phyloP scores from a whole-genome alignment of 2,329 filamentous ascomycete genomes.

The Cercospora zeina region DNA sequence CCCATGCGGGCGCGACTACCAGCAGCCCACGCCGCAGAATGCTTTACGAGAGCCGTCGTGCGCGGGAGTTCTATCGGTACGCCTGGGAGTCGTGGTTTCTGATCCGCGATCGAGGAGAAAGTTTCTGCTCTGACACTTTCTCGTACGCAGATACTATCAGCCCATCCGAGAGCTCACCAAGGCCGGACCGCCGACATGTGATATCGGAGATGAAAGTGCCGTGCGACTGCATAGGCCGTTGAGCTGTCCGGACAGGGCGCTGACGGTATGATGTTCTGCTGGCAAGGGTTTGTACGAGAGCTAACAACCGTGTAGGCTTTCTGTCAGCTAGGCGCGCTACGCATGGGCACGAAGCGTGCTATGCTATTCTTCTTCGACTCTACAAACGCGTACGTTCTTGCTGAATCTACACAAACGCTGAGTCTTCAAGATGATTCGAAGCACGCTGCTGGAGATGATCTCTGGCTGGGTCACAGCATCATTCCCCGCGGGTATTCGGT shows the following conservation, averaged over 20 bases:
- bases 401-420: constrained; percentile 54
- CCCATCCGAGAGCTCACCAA: constrained; percentile 34
- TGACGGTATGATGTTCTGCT: constrained; percentile 9
- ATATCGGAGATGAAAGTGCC: constrained; percentile 31
- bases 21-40: constrained; percentile 23
- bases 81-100: constrained; percentile 4
- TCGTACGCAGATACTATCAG: constrained; percentile 33
- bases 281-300: constrained; percentile 1
- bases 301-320: constrained; percentile 42
- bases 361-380: constrained; percentile 58
- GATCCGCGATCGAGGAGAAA: not conserved
- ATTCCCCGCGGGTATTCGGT: constrained; percentile 37
- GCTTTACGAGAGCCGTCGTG: constrained; percentile 34
- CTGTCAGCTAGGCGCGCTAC: constrained; percentile 55
- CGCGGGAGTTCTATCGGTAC: constrained; percentile 39
- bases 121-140: constrained; percentile 15
- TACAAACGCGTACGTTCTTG: constrained; percentile 54
- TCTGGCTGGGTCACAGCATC: constrained; percentile 38
- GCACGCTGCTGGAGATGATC: constrained; percentile 31
- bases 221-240: constrained; percentile 32
- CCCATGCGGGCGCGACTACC: constrained; percentile 12
- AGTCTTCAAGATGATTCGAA: constrained; percentile 40
- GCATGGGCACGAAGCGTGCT: constrained; percentile 50
- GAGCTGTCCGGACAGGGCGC: constrained; percentile 38
- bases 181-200: constrained; percentile 32